Base-by-base conservation (phyloP, 805 yeast genomes). In the Yamadazyma takamatsuzukensis region DNA sequence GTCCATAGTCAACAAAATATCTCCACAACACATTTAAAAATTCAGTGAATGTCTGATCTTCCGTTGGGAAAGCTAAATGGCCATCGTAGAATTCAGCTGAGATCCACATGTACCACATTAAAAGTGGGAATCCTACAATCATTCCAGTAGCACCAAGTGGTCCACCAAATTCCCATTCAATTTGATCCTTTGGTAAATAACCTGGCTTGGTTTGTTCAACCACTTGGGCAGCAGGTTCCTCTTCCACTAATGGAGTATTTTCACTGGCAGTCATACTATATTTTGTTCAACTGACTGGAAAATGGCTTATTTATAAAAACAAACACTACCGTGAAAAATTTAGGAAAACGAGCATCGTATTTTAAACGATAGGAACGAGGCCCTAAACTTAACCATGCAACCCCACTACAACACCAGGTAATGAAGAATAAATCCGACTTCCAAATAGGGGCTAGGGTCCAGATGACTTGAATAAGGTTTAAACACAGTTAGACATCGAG, bases 31-130 rank as follows among this genome's bases (percentile, higher is more conserved):
- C 71, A 29, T 35, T 40, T 9, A 25, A 40, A 49, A 76, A 87
- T 2, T 61, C 72, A 15, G 36, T 18, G 76, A 74, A 80, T 6
- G 73, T 48, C 57, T 83, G 77, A 30, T 64, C 78, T 4, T 55
- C 68, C 0, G 56, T 53, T 3, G 96, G 96, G 57, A 70, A 61
- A 15, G 95, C 87, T 18, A 85, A 70, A 30, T 64, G 51, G 2
- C 96, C 96, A 42, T 66, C 66, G 60, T 87, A 86, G 57, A 82
- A 88, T 41, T 76, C 74, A 32, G 93, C 90, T 49, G 87, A 74
- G 34, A 90, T 79, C 94, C 96, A 90, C 93, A 93, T 83, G 63
- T 93, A 93, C 72, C 82, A 86, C 98, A 93, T 93, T 52, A 93
- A 69, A 29, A 81, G 53, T 6, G 98, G 98, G 65, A 93, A 93